Conservation (phyloP, 306 rosid genomes). For the Sicyos edulis region DNA sequence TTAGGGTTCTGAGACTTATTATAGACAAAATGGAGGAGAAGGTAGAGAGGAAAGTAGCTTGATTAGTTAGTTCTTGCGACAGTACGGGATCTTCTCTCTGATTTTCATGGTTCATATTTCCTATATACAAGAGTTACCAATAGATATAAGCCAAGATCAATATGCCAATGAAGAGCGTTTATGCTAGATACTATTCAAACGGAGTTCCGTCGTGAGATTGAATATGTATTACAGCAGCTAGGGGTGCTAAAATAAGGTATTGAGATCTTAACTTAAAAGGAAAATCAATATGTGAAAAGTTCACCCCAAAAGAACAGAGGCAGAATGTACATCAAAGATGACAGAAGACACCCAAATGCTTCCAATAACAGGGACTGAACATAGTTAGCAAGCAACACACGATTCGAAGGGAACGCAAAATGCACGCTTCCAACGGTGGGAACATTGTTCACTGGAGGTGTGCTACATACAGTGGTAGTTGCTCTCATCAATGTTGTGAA, state of each 20-base stretch:
- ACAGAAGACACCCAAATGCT: background rate
- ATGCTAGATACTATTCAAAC: background rate
- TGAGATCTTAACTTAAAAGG: slow-evolving; percentile 1
- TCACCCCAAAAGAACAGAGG: background rate
- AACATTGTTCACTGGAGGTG: background rate
- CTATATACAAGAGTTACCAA: slow-evolving; percentile 2
- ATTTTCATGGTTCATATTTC: background rate
- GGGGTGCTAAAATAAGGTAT: background rate
- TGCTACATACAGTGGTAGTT: background rate
- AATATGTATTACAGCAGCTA: background rate
- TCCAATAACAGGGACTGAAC: background rate
- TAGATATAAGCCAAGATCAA: background rate
- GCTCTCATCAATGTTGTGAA: background rate
- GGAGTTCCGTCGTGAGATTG: background rate
- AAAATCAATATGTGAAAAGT: background rate
- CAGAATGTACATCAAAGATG: background rate
- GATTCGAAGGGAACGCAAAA: background rate
- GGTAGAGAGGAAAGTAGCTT: background rate
- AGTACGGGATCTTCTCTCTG: background rate
- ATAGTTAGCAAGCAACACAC: background rate
- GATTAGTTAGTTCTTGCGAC: background rate
- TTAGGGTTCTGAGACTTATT: background rate
- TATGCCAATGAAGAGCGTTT: background rate
- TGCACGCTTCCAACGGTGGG: background rate
- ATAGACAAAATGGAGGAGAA: background rate